Evolutionary conservation across 148 eudicot genomes (phyloP).

Genomic region (Bassia scoparia): DNA sequence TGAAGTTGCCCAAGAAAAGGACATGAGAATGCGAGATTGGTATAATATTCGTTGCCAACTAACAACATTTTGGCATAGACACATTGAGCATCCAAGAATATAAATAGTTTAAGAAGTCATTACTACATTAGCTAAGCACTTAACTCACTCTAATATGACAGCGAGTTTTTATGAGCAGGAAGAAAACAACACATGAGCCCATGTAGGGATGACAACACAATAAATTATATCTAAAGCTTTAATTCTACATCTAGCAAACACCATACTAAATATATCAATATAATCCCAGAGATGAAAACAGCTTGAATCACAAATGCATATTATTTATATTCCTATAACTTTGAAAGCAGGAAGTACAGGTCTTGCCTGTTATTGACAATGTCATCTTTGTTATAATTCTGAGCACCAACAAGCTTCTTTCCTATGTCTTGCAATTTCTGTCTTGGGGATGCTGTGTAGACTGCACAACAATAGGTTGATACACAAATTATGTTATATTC

Average conservation of each 20-base stretch:
- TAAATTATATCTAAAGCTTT: not conserved
- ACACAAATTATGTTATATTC: not conserved
- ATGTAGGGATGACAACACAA: not conserved
- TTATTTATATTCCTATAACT: not conserved
- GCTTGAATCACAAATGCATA: not conserved
- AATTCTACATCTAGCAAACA: not conserved
- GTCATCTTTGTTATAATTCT: slow-evolving; percentile 79
- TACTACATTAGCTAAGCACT: not conserved
- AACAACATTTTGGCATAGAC: not conserved
- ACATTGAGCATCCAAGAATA: not conserved
- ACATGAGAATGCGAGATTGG: not conserved
- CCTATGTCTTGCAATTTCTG: slow-evolving; percentile 74
- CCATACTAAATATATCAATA: not conserved
- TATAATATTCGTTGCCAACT: not conserved
- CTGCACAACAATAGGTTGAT: slow-evolving; percentile 30
- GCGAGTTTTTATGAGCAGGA: not conserved
- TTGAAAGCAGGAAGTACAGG: not conserved
- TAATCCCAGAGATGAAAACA: not conserved
- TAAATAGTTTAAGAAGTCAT: not conserved
- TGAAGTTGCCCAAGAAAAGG: not conserved
- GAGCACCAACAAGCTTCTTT: slow-evolving; percentile 71
- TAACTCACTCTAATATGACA: not conserved
- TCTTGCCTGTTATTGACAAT: slow-evolving; percentile 52
- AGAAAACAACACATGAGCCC: not conserved
- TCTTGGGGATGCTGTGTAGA: slow-evolving; percentile 62